phyloP scores from a whole-genome alignment of 768 basidiomycete genomes.

The Leccinum disarticulatum region DNA sequence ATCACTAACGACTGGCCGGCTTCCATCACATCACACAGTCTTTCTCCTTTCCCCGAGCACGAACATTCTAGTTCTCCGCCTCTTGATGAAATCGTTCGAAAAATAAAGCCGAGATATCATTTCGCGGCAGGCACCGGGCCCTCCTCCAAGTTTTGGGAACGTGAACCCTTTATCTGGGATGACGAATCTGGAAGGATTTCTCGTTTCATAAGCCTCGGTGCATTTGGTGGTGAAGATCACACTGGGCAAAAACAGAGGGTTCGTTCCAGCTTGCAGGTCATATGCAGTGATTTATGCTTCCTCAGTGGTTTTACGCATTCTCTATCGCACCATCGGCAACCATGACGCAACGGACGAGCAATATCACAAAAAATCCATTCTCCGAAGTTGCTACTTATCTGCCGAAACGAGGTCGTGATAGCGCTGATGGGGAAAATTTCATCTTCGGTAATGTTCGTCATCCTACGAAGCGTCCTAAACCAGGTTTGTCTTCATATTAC shows the following conservation, averaged over 20 bases:
- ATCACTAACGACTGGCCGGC: slow-evolving; percentile 80
- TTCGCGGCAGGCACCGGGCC: slow-evolving; percentile 67
- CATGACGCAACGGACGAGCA: slow-evolving; percentile 48
- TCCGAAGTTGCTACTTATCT: slow-evolving; percentile 37
- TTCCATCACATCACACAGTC: slow-evolving; percentile 59
- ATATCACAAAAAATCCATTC: slow-evolving; percentile 74
- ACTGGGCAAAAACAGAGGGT: slow-evolving; percentile 83
- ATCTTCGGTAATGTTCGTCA: slow-evolving; percentile 66
- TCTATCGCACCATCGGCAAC: slow-evolving; percentile 62
- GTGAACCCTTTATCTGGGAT: slow-evolving; percentile 89
- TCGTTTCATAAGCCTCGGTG: slow-evolving; percentile 80
- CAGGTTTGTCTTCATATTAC: slow-evolving; percentile 40
- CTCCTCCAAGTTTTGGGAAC: slow-evolving; percentile 88
- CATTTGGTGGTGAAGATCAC: slow-evolving; percentile 69
- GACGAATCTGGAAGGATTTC: slow-evolving; percentile 66
- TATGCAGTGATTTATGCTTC: slow-evolving; percentile 9
- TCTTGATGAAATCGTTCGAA: slow-evolving; percentile 62
- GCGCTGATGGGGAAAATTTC: slow-evolving; percentile 54
- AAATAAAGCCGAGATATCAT: slow-evolving; percentile 83
- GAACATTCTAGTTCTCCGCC: slow-evolving; percentile 49
- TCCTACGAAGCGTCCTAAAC: slow-evolving; percentile 55
- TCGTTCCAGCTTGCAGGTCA: slow-evolving; percentile 28
- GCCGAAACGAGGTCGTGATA: slow-evolving; percentile 56
- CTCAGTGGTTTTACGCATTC: slow-evolving; percentile 97
- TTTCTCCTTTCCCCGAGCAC: slow-evolving; percentile 47